Evolutionary conservation across 768 basidiomycete species (phyloP).

Genomic region (Termitomyces sp.): DNA sequence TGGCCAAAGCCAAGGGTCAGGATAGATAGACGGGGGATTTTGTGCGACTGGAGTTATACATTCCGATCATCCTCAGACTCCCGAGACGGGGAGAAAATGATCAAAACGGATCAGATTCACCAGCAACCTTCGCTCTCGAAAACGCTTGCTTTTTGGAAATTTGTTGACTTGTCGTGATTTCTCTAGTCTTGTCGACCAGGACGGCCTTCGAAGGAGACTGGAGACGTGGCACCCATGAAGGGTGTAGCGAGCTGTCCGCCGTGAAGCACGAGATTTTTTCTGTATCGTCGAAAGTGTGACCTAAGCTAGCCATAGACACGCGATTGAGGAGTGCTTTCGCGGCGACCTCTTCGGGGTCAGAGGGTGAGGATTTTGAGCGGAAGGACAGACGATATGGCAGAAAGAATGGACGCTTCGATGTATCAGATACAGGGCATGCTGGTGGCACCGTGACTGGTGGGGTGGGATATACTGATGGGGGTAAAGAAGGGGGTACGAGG

Average conservation of each 20-base stretch:
- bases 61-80: background rate
- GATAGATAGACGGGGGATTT: background rate
- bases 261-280: background rate
- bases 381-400: slow-evolving; percentile 1
- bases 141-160: background rate
- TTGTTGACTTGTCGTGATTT: background rate
- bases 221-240: background rate
- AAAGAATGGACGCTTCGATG: background rate
- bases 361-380: background rate
- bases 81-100: background rate
- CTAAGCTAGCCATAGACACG: background rate
- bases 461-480: slow-evolving; percentile 3
- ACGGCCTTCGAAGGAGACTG: background rate
- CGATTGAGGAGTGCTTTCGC: background rate
- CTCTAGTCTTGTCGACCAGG: background rate
- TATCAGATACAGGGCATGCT: background rate
- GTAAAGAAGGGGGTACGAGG: slow-evolving; percentile 1
- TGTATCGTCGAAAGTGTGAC: background rate
- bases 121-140: background rate
- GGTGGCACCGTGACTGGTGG: background rate
- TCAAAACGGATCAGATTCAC: slow-evolving; percentile 5
- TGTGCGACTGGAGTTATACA: background rate
- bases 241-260: background rate
- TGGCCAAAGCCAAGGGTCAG: background rate
- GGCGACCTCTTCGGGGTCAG: background rate